Evolutionary conservation across 2,329 filamentous ascomycete genomes (phyloP).

Genomic region (Aspergillus texensis): DNA sequence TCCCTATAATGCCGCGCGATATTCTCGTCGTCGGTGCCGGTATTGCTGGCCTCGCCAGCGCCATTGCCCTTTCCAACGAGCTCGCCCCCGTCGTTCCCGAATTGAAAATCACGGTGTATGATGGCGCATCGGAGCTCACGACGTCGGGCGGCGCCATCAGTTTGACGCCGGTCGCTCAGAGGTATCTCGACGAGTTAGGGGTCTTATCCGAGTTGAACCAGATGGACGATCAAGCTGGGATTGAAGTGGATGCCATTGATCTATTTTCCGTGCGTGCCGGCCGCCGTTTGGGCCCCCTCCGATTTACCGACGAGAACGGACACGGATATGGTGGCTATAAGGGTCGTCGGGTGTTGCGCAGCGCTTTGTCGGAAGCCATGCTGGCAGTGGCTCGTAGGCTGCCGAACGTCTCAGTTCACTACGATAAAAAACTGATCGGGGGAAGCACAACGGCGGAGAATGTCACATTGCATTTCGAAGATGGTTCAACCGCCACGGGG

Average conservation of each 20-base stretch:
- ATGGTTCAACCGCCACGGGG: slow-evolving; percentile 33
- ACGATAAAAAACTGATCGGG: slow-evolving; percentile 14
- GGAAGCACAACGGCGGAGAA: slow-evolving; percentile 16
- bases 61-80: slow-evolving; percentile 23
- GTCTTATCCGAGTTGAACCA: slow-evolving; percentile 32
- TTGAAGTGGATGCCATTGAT: slow-evolving; percentile 34
- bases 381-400: slow-evolving; percentile 30
- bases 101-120: slow-evolving; percentile 31
- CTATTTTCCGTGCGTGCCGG: slow-evolving; percentile 37
- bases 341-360: slow-evolving; percentile 36
- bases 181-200: slow-evolving; percentile 38
- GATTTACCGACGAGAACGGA: slow-evolving; percentile 33
- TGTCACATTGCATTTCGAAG: slow-evolving; percentile 34
- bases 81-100: slow-evolving; percentile 17
- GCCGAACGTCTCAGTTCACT: slow-evolving; percentile 7
- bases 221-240: slow-evolving; percentile 33
- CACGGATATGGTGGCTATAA: slow-evolving; percentile 30
- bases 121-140: slow-evolving; percentile 30
- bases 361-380: slow-evolving; percentile 36
- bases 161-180: slow-evolving; percentile 39
- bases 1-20: slow-evolving; percentile 12
- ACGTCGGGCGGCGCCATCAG: slow-evolving; percentile 41
- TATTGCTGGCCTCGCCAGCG: slow-evolving; percentile 25
- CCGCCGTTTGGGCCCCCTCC: slow-evolving; percentile 30
- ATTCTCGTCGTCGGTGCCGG: slow-evolving; percentile 28